These are phyloP conservation scores for Curvularia verruculosa DNA, from an alignment of 2,329 filamentous ascomycete genomes.

Conservation along the genomic window DNA sequence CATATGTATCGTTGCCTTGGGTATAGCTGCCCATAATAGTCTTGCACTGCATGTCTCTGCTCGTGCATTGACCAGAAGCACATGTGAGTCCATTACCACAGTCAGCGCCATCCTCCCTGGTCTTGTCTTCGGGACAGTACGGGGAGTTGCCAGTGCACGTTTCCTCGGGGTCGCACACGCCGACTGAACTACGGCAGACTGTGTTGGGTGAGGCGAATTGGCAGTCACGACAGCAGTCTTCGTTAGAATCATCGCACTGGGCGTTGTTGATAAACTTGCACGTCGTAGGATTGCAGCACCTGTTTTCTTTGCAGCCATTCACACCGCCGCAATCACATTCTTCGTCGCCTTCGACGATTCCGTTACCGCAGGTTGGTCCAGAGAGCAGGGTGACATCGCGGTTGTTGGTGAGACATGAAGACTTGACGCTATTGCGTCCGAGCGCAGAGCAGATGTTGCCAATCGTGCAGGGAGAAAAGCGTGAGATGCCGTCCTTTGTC, in stretches of 20 bases:
- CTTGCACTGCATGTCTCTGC: conserved; percentile 86
- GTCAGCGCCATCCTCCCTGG: conserved; percentile 69
- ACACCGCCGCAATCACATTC: conserved; percentile 93
- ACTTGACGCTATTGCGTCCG: conserved; percentile 75
- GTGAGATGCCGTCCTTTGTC: conserved; percentile 71
- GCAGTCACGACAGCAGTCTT: conserved; percentile 80
- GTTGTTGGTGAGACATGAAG: conserved; percentile 82
- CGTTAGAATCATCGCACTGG: conserved; percentile 83
- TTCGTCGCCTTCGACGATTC: conserved; percentile 92
- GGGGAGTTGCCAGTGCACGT: conserved; percentile 75
- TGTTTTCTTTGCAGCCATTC: conserved; percentile 72
- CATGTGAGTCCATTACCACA: conserved; percentile 79
- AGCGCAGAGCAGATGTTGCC: conserved; percentile 94
- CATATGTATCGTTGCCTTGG: conserved; percentile 75
- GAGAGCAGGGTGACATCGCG: conserved; percentile 79
- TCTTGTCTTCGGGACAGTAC: conserved; percentile 75
- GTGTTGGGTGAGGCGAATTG: conserved; percentile 70
- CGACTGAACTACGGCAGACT: conserved; percentile 80
- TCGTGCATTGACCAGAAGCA: conserved; percentile 93
- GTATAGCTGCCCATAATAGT: conserved; percentile 79
- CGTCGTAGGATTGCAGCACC: conserved; percentile 82
- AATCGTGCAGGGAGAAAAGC: conserved; percentile 86
- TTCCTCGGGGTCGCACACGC: conserved; percentile 84
- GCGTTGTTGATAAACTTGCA: conserved; percentile 81
- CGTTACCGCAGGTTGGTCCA: conserved; percentile 89